Evolutionary conservation across 1,284 basidiomycete species (phyloP).

Genomic region (Cryptococcus jaspeensis): DNA sequence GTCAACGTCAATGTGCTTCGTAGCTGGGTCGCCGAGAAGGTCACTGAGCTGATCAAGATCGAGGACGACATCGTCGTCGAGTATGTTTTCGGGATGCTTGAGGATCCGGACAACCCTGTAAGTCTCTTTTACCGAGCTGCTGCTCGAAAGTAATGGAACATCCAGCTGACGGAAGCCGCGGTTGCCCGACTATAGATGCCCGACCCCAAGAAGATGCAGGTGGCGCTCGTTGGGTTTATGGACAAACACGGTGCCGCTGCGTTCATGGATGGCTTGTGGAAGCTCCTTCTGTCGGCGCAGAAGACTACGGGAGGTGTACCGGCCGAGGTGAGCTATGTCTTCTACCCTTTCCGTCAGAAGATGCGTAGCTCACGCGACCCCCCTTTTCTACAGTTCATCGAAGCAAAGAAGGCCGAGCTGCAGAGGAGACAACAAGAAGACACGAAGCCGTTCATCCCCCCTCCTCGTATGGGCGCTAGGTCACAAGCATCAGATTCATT

Average conservation of each 20-base stretch:
- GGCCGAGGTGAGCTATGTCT: slow-evolving; percentile 56
- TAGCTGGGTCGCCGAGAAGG: slow-evolving; percentile 91
- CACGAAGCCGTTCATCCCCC: not conserved
- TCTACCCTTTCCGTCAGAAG: not conserved
- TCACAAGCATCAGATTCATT: slow-evolving; percentile 22
- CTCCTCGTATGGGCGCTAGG: slow-evolving; percentile 2
- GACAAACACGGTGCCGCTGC: slow-evolving; percentile 62
- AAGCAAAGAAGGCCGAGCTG: slow-evolving; percentile 94
- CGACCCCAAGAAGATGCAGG: slow-evolving; percentile 94
- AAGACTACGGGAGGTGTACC: slow-evolving; percentile 85
- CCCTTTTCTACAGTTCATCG: slow-evolving; percentile 62
- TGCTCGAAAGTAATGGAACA: not conserved
- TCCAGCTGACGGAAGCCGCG: not conserved
- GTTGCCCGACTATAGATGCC: slow-evolving; percentile 60
- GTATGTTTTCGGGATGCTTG: slow-evolving; percentile 88
- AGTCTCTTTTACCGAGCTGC: slow-evolving; percentile 32
- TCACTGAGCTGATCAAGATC: slow-evolving; percentile 83
- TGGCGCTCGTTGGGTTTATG: slow-evolving; percentile 88
- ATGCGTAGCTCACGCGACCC: not conserved
- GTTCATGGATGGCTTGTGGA: slow-evolving; percentile 90
- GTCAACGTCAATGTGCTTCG: slow-evolving; percentile 73
- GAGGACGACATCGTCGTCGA: slow-evolving; percentile 98
- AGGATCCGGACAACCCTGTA: slow-evolving; percentile 79
- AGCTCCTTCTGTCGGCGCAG: slow-evolving; percentile 84
- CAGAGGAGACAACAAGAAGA: slow-evolving; percentile 60